Conservation (phyloP, 2,329 filamentous ascomycete species). For the Rugonectria rugulosa region DNA sequence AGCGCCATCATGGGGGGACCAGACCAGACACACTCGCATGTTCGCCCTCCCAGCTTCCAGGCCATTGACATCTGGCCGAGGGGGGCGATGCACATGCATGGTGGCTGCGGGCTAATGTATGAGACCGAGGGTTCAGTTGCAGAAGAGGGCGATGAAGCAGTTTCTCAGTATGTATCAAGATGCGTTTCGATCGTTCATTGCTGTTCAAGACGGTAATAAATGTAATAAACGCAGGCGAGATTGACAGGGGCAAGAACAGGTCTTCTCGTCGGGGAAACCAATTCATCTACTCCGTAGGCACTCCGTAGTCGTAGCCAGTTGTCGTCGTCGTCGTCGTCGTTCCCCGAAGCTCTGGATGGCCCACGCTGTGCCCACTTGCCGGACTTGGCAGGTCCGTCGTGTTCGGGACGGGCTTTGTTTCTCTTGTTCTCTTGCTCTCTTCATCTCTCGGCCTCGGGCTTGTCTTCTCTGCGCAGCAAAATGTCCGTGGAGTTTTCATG, state of each 20-base stretch:
- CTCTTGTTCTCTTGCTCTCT: too few relatives aligned
- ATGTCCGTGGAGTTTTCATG: too few relatives aligned
- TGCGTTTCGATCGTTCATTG: not conserved
- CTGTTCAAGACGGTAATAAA: not conserved
- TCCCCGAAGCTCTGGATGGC: constrained; percentile 5
- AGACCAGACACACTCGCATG: not conserved
- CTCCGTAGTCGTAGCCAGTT: too few relatives aligned
- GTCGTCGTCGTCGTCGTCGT: too few relatives aligned
- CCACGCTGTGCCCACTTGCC: not conserved
- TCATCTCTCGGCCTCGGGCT: too few relatives aligned
- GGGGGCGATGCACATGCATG: not conserved
- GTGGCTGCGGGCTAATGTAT: not conserved
- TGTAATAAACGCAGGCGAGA: not conserved
- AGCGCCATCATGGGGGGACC: not conserved
- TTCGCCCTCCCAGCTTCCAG: not conserved
- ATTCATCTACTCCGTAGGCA: too few relatives aligned
- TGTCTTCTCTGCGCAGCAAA: too few relatives aligned
- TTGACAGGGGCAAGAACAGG: constrained; percentile 10
- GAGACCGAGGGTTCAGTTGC: too few relatives aligned
- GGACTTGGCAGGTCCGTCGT: constrained; percentile 10
- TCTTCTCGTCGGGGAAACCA: too few relatives aligned
- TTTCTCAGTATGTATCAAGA: too few relatives aligned
- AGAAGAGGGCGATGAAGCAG: too few relatives aligned
- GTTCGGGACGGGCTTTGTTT: constrained; percentile 7
- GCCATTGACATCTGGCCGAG: not conserved